These are phyloP conservation scores for Cercospora sojina DNA, from an alignment of 2,329 filamentous ascomycete genomes.

Conservation along the genomic window DNA sequence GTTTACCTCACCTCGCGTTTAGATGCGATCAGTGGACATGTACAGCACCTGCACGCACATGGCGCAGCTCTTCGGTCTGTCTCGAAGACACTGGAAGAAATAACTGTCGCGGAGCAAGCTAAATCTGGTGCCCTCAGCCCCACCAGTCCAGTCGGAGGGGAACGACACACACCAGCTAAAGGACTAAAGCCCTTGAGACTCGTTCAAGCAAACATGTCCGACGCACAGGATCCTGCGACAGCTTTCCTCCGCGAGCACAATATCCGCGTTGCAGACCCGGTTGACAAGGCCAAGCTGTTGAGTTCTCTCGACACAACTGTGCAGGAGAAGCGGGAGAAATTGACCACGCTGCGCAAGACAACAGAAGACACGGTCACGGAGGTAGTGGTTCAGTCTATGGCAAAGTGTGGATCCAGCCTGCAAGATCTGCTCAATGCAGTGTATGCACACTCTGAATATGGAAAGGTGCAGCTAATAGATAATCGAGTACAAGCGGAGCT, in stretches of 20 bases:
- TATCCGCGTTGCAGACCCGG: slow-evolving; percentile 27
- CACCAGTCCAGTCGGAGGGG: slow-evolving; percentile 34
- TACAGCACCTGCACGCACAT: slow-evolving; percentile 34
- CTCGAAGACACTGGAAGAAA: slow-evolving; percentile 26
- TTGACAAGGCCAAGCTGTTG: slow-evolving; percentile 21
- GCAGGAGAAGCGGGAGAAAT: slow-evolving; percentile 38
- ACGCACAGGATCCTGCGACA: slow-evolving; percentile 32
- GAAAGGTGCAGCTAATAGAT: slow-evolving; percentile 27
- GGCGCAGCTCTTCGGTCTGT: slow-evolving; percentile 28
- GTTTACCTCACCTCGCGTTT: slow-evolving; percentile 43
- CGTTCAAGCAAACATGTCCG: slow-evolving; percentile 35
- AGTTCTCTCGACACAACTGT: slow-evolving; percentile 33
- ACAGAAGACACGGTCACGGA: slow-evolving; percentile 38
- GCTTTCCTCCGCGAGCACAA: slow-evolving; percentile 34
- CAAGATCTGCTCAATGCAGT: slow-evolving; percentile 41
- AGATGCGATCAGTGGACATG: slow-evolving; percentile 32
- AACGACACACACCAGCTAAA: slow-evolving; percentile 17
- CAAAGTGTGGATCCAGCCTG: slow-evolving; percentile 40
- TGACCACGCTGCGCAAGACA: slow-evolving; percentile 38
- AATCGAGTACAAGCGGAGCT: slow-evolving; percentile 33
- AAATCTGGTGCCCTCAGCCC: slow-evolving; percentile 13
- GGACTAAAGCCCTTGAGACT: slow-evolving; percentile 36
- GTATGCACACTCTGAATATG: slow-evolving; percentile 38
- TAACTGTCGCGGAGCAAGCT: slow-evolving; percentile 13
- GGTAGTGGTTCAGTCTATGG: slow-evolving; percentile 39